Evolutionary conservation across 331 rosid genomes (phyloP).

Genomic region (Pyracantha coccinea): DNA sequence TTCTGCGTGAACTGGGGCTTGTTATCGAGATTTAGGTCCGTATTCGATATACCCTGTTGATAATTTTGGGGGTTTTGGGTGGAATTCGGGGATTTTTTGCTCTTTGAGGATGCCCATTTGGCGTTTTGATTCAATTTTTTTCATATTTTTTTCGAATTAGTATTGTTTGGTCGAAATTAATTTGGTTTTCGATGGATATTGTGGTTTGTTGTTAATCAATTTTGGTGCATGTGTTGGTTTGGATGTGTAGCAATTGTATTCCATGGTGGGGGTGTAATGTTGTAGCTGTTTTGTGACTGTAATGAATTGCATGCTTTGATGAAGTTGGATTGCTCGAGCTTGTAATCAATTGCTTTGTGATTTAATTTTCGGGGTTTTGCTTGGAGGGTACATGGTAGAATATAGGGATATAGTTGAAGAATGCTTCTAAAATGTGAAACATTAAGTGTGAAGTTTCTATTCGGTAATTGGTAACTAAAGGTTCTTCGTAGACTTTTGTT

Average conservation of each 20-base stretch:
- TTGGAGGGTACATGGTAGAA: background rate
- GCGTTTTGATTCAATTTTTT: slow-evolving; percentile 3
- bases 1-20: slow-evolving; percentile 10
- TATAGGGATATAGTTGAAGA: background rate
- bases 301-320: slow-evolving; percentile 2
- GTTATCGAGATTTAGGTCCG: slow-evolving; percentile 33
- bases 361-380: background rate
- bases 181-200: slow-evolving; percentile 15
- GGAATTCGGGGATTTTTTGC: background rate
- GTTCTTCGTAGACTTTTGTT: background rate
- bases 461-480: background rate
- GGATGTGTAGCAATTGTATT: background rate
- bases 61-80: background rate
- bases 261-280: slow-evolving; percentile 3
- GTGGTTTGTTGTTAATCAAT: background rate
- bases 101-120: slow-evolving; percentile 7
- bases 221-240: slow-evolving; percentile 1
- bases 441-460: background rate
- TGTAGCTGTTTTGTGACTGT: background rate
- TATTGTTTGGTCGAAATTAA: slow-evolving; percentile 11
- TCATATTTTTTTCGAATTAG: background rate
- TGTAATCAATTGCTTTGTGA: background rate
- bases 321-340: background rate
- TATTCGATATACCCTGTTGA: slow-evolving; percentile 17
- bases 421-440: background rate